Conservation (phyloP, 1,284 basidiomycete genomes). For the Lentinus polychrous region DNA sequence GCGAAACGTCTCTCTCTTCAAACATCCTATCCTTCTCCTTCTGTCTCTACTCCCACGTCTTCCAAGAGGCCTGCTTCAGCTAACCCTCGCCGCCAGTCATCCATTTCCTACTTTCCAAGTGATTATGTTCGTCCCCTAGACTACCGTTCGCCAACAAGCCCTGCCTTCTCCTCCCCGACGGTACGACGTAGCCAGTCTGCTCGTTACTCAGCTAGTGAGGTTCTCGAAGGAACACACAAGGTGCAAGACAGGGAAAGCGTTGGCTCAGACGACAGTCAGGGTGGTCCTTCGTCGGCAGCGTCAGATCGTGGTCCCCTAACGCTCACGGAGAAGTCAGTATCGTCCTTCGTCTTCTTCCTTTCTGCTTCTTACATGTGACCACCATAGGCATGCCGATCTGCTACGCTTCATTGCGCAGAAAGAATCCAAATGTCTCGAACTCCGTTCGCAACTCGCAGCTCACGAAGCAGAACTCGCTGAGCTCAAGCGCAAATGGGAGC, state of each 20-base stretch:
- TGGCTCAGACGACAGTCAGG: constrained; percentile 12
- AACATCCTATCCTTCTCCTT: constrained; percentile 12
- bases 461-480: constrained; percentile 68
- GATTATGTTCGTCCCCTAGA: constrained; percentile 23
- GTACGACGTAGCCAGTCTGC: constrained; percentile 20
- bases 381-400: constrained; percentile 62
- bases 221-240: constrained; percentile 9
- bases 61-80: constrained; percentile 10
- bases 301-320: constrained; percentile 39
- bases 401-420: constrained; percentile 77
- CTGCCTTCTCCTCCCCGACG: constrained; percentile 12
- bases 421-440: constrained; percentile 72
- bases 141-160: constrained; percentile 20
- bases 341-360: not conserved
- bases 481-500: constrained; percentile 76
- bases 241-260: constrained; percentile 20
- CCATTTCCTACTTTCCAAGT: constrained; percentile 52
- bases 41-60: constrained; percentile 6
- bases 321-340: constrained; percentile 50
- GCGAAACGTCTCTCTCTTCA: constrained; percentile 2
- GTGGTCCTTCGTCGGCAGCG: constrained; percentile 11
- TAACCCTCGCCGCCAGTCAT: constrained; percentile 45
- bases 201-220: not conserved
- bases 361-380: not conserved
- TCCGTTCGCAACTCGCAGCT: constrained; percentile 59